Conservation (phyloP, 805 yeast species). For the Zygosaccharomyces gambellarensis region DNA sequence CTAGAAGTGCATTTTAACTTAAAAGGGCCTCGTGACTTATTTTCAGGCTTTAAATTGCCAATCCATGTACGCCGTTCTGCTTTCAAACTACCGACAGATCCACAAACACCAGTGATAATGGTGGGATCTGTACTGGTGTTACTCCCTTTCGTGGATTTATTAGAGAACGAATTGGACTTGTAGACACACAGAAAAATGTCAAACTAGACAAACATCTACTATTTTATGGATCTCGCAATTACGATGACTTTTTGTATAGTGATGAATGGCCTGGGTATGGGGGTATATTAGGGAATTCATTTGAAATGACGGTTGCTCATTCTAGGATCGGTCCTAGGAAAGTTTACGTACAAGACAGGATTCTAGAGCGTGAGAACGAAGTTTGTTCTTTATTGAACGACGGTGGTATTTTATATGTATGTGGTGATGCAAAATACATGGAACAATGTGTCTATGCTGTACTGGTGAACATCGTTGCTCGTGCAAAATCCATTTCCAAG, state of each 20-base stretch:
- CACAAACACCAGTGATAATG: constrained; percentile 79
- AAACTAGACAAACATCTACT: constrained; percentile 68
- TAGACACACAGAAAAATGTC: constrained; percentile 36
- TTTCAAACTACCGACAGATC: constrained; percentile 85
- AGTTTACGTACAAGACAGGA: constrained; percentile 80
- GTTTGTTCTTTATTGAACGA: constrained; percentile 45
- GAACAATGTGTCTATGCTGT: constrained; percentile 86
- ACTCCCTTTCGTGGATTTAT: constrained; percentile 97
- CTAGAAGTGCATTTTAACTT: constrained; percentile 59
- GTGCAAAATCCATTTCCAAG: constrained; percentile 55
- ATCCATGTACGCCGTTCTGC: constrained; percentile 92
- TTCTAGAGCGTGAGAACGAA: constrained; percentile 47
- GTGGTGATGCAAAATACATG: constrained; percentile 96
- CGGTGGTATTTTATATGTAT: constrained; percentile 89
- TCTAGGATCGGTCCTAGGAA: constrained; percentile 62
- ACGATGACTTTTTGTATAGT: constrained; percentile 80
- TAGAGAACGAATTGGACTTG: constrained; percentile 71
- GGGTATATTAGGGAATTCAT: constrained; percentile 51
- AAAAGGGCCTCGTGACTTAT: constrained; percentile 68
- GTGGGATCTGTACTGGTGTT: constrained; percentile 97
- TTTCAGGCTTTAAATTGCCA: constrained; percentile 56
- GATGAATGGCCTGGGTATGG: constrained; percentile 85
- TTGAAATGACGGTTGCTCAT: constrained; percentile 77
- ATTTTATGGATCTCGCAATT: constrained; percentile 83
- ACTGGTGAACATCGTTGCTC: constrained; percentile 55